A percentile compares a stretch with the other conserved stretches of the same genome.
Evolutionary conservation across 2,329 filamentous ascomycete genomes (phyloP).

Genomic region (Rhinocladiella similis): DNA sequence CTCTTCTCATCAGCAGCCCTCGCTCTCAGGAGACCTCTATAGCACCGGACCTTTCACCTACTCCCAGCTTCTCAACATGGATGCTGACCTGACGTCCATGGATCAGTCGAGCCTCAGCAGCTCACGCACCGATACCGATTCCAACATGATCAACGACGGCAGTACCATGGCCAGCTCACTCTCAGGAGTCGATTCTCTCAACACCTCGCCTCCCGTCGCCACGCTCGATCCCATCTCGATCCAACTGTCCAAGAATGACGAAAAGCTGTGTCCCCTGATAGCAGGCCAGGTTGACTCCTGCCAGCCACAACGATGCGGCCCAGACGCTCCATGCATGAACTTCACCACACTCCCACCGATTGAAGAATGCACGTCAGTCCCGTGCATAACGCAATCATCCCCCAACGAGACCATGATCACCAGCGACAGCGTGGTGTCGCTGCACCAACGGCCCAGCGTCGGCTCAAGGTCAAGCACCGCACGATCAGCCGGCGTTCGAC

Average conservation of each 20-base stretch:
- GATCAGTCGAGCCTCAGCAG: conserved; percentile 23
- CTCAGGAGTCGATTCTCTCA: conserved; percentile 20
- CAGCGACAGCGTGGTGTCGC: conserved; percentile 21
- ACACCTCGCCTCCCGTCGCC: conserved; percentile 20
- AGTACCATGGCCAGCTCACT: conserved; percentile 14
- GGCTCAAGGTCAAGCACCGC: conserved; percentile 15
- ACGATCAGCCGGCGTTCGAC: not conserved
- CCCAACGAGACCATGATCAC: conserved; percentile 26
- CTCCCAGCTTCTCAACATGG: conserved; percentile 28
- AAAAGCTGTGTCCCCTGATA: conserved; percentile 28
- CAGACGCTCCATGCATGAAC: conserved; percentile 29
- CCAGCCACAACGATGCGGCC: conserved; percentile 26
- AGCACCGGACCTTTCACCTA: conserved; percentile 21
- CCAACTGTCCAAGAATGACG: conserved; percentile 17
- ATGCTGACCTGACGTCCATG: conserved; percentile 24
- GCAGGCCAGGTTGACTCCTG: conserved; percentile 27
- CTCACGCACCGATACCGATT: conserved; percentile 24
- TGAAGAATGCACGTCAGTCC: conserved; percentile 29
- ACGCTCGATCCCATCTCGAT: conserved; percentile 23
- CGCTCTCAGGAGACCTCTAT: conserved; percentile 25
- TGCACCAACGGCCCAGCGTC: conserved; percentile 19
- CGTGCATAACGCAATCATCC: conserved; percentile 20
- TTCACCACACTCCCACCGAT: conserved; percentile 29
- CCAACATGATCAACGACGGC: conserved; percentile 24
- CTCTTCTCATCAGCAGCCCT: conserved; percentile 17